Percentiles rank a stretch among this genome's conserved stretches.
phyloP scores from a whole-genome alignment of 257 asterid genomes.

The Solanum neorickii region DNA sequence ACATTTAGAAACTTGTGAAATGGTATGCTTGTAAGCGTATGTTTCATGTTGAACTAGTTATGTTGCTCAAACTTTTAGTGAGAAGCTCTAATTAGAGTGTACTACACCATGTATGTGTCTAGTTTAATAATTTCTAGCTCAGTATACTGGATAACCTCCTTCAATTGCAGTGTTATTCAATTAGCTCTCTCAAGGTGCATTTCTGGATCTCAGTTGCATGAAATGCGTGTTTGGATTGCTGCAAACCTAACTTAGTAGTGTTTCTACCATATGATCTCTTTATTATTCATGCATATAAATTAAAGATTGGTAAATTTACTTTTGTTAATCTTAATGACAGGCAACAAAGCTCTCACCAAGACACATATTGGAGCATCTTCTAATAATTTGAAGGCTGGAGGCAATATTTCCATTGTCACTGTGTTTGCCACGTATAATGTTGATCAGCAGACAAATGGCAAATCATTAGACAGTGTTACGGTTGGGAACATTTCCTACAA shows the following conservation, averaged over 20 bases:
- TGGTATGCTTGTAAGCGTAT: background rate
- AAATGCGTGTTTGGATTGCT: background rate
- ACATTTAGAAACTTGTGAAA: background rate
- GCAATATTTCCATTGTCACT: constrained; percentile 52
- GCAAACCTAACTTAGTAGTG: background rate
- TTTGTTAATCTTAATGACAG: constrained; percentile 22
- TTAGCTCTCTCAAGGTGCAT: background rate
- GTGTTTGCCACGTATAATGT: constrained; percentile 62
- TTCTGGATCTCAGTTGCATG: background rate
- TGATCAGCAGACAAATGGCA: constrained; percentile 19
- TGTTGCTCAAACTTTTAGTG: background rate
- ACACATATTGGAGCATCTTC: constrained; percentile 21
- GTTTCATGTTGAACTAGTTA: background rate
- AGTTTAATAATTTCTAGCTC: background rate
- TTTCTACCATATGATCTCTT: background rate
- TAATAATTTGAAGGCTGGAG: constrained; percentile 12
- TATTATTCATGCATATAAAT: background rate
- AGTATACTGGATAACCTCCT: background rate
- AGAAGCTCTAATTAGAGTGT: background rate
- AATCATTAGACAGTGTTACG: constrained; percentile 40
- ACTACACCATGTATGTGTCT: background rate
- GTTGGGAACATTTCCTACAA: constrained; percentile 62
- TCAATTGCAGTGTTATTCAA: background rate
- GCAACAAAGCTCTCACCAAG: constrained; percentile 60
- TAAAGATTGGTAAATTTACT: background rate